Evolutionary conservation across 2,329 filamentous ascomycete species (phyloP).

Genomic region (Beauveria sp.): DNA sequence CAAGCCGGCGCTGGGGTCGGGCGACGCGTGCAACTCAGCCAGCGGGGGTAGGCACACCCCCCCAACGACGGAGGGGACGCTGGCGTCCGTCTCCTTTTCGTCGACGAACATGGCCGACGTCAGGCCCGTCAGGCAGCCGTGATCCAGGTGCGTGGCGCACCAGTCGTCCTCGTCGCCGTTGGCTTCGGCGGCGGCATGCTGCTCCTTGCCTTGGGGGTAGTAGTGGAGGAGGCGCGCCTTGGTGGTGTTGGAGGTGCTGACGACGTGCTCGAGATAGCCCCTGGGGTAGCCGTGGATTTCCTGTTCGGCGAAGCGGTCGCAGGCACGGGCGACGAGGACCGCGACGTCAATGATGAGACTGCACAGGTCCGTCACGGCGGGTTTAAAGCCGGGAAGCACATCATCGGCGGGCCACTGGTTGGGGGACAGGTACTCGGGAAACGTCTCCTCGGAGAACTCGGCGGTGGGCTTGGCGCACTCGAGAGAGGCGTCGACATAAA

Average conservation of each 20-base stretch:
- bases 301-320: constrained; percentile 73
- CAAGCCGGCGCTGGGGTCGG: constrained; percentile 79
- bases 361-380: constrained; percentile 68
- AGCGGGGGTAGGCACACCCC: constrained; percentile 40
- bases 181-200: constrained; percentile 16
- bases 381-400: constrained; percentile 67
- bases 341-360: constrained; percentile 82
- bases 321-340: constrained; percentile 80
- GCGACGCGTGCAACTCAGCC: constrained; percentile 64
- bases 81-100: constrained; percentile 44
- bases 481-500: constrained; percentile 58
- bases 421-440: constrained; percentile 81
- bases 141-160: constrained; percentile 87
- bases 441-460: constrained; percentile 51
- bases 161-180: constrained; percentile 68
- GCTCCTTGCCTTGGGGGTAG: constrained; percentile 55
- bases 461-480: constrained; percentile 54
- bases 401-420: constrained; percentile 77
- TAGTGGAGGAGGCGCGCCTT: constrained; percentile 93
- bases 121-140: constrained; percentile 87
- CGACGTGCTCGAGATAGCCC: constrained; percentile 80
- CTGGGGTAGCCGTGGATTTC: constrained; percentile 70
- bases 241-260: constrained; percentile 75
- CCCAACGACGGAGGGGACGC: constrained; percentile 21
- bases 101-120: constrained; percentile 96